phyloP scores from a whole-genome alignment of 164 flowering plant genomes.

The Vitis riparia region DNA sequence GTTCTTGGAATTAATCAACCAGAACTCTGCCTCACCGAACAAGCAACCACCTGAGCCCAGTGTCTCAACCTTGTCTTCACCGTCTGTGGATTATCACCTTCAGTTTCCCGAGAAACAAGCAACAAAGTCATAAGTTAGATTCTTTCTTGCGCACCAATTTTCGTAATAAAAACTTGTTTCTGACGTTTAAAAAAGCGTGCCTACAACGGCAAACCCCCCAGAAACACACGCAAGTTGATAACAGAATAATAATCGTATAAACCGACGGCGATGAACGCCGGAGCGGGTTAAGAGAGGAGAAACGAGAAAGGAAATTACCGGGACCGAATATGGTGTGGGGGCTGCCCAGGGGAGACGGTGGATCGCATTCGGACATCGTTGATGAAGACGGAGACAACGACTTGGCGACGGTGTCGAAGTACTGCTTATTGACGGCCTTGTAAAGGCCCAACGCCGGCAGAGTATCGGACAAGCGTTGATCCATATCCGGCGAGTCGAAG shows the following conservation, averaged over 20 bases:
- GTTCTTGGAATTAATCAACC: background rate
- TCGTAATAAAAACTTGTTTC: too few species aligned
- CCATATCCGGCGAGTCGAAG: slow-evolving; percentile 47
- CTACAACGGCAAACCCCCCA: too few species aligned
- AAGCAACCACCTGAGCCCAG: slow-evolving; percentile 64
- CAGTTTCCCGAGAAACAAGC: slow-evolving; percentile 5
- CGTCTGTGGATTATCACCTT: slow-evolving; percentile 42
- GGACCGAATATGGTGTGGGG: slow-evolving; percentile 26
- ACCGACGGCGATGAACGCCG: background rate
- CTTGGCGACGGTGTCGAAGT: slow-evolving; percentile 23
- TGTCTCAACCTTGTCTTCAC: slow-evolving; percentile 47
- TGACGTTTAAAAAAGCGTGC: too few species aligned
- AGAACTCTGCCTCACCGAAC: slow-evolving; percentile 29
- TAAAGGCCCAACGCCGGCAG: slow-evolving; percentile 51
- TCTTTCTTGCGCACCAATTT: too few species aligned
- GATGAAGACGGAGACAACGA: slow-evolving; percentile 22
- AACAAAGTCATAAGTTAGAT: background rate
- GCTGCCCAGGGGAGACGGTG: slow-evolving; percentile 30
- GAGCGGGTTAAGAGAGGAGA: background rate
- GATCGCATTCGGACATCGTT: slow-evolving; percentile 26
- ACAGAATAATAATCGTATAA: too few species aligned
- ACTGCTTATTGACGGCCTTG: slow-evolving; percentile 41
- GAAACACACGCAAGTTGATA: too few species aligned
- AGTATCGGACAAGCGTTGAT: slow-evolving; percentile 40
- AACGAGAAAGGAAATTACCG: slow-evolving; percentile 17